A percentile compares a stretch with the other conserved stretches of the same genome.
These are phyloP conservation scores for Citrus sp. DNA, from an alignment of 345 rosid genomes.

Conservation along the genomic window DNA sequence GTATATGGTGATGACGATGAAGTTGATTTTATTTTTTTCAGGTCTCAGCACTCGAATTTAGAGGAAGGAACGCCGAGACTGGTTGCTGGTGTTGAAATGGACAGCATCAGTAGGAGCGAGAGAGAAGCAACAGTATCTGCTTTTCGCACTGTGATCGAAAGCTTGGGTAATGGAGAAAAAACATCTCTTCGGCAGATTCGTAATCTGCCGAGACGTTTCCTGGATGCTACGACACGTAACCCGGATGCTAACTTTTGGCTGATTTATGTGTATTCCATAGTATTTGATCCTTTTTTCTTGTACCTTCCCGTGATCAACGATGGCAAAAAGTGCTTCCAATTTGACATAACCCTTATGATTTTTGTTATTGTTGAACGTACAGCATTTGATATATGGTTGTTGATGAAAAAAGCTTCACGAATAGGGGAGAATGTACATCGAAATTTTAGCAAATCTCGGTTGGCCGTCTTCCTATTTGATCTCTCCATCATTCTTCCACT, in stretches of 20 bases:
- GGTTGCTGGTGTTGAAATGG: too few species aligned
- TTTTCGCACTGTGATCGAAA: too few species aligned
- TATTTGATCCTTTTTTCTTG: constrained; percentile 11
- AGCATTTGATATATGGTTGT: background rate
- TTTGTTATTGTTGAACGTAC: background rate
- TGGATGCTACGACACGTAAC: too few species aligned
- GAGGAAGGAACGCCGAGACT: background rate
- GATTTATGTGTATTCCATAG: background rate
- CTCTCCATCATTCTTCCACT: too few species aligned
- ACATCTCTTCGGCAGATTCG: too few species aligned
- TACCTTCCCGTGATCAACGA: constrained; percentile 5
- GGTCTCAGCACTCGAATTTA: background rate
- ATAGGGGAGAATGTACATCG: accelerated
- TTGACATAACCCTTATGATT: background rate
- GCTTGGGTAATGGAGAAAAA: too few species aligned
- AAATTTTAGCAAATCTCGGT: too few species aligned
- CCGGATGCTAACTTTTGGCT: background rate
- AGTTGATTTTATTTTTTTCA: background rate
- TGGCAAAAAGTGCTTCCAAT: constrained; percentile 10
- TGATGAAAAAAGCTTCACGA: background rate
- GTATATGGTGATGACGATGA: too few species aligned
- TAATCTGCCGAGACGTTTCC: too few species aligned
- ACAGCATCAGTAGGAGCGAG: background rate
- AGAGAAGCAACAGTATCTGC: too few species aligned
- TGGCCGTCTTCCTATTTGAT: too few species aligned